Evolutionary conservation across 805 yeast genomes (phyloP).

Genomic region (Kuraishia borneana): DNA sequence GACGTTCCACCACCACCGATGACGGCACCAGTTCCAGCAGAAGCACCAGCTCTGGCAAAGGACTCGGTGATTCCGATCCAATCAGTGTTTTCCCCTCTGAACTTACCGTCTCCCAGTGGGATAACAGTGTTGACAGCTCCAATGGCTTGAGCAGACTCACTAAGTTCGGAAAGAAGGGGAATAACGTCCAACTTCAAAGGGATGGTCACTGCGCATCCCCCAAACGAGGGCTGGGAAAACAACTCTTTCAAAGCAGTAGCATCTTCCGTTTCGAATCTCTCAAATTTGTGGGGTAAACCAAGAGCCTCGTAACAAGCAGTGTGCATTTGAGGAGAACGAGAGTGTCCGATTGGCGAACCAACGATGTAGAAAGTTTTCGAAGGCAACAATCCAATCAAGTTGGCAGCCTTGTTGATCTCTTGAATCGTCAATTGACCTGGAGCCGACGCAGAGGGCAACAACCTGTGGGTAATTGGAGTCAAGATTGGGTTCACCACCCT

Average conservation of each 20-base stretch:
- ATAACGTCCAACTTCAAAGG: slow-evolving; percentile 83
- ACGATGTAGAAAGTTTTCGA: slow-evolving; percentile 57
- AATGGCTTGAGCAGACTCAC: slow-evolving; percentile 68
- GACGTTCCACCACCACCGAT: slow-evolving; percentile 98
- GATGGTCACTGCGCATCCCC: slow-evolving; percentile 94
- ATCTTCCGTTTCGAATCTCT: slow-evolving; percentile 54
- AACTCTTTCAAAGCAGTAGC: slow-evolving; percentile 41
- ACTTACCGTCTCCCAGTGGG: slow-evolving; percentile 36
- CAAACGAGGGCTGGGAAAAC: slow-evolving; percentile 43
- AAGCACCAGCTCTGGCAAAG: slow-evolving; percentile 51
- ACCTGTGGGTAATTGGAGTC: slow-evolving; percentile 75
- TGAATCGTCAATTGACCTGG: slow-evolving; percentile 67
- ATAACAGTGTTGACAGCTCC: slow-evolving; percentile 92
- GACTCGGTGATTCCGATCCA: slow-evolving; percentile 82
- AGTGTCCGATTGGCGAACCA: slow-evolving; percentile 77
- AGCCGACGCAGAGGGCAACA: slow-evolving; percentile 62
- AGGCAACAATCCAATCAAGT: slow-evolving; percentile 51
- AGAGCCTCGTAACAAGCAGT: slow-evolving; percentile 64
- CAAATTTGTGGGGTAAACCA: slow-evolving; percentile 69
- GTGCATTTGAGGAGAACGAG: slow-evolving; percentile 84
- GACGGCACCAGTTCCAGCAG: slow-evolving; percentile 52
- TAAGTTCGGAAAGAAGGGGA: slow-evolving; percentile 49
- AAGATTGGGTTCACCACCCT: slow-evolving; percentile 63
- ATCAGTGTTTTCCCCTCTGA: slow-evolving; percentile 87
- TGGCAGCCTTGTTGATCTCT: slow-evolving; percentile 47